Evolutionary conservation across 106 monocot species (phyloP), one percentile per base, ranked within the genome.

Genomic region (Agapanthus africanus): DNA sequence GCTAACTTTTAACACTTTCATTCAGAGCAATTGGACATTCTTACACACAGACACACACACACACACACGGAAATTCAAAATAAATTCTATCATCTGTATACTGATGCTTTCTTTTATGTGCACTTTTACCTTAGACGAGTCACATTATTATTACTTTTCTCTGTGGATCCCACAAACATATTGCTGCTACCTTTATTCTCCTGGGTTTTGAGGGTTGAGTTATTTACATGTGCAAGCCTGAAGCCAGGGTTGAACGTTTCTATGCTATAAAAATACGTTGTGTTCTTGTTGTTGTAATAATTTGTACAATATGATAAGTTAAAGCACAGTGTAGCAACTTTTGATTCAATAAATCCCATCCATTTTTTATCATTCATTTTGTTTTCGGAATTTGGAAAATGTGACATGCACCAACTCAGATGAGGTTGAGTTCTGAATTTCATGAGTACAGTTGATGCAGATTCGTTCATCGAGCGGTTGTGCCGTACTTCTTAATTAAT

Each of bases 221-320:
- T 61, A 19, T 61, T 61, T 61, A 52, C 14, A 61, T 36, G 19
- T 73, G 37, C 79, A 79, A 73, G 79, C 73, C 73, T 31, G 37
- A 28, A 19, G 60, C 73, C 4, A 37, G 36, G 36, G 16, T 62
- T 9, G 39, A 31, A 26, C 79, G 79, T n/a, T 28, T 79, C 79
- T 42, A 18, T 28, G 28, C 36, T 79, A 63, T 79, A 73, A 79
- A 35, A 2, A 30, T 77, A 26, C 37, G 19, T 40, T 47, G 35
- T 67, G 18, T n/a, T n/a, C n/a, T n/a, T 9, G 14, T 18, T 56
- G 40, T 27, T 66, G 57, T 23, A 52, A 54, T 40, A 23, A 32
- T 25, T 40, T 71, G 47, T 67, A 40, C 37, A 11, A 65, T 57
- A 57, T 57, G 56, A 26, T 28, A 27, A 56, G 56, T 10, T 57